Evolutionary conservation across 2,329 filamentous ascomycete genomes (phyloP), one percentile per base, ranked within the genome.

Genomic region (Capronia americana): DNA sequence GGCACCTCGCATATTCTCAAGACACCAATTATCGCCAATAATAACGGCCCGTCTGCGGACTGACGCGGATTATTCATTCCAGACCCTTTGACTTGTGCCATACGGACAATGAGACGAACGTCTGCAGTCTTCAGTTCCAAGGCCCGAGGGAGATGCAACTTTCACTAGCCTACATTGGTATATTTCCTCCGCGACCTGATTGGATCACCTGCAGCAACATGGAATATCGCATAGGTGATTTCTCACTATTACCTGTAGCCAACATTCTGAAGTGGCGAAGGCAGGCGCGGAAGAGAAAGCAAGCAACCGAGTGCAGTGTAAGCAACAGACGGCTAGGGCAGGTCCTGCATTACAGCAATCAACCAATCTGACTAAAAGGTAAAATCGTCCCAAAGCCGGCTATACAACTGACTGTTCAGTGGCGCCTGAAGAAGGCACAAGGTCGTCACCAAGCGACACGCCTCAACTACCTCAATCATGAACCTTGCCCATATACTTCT

Each of bases 401-500:
- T 30, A 32, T 12, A 56, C 10, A 7, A 17, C 7, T 20, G 38
- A 44, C 17, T n/a, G 38, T n/a, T 44, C 6, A 20, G 38, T 44
- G 14, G 14, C 38, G 7, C 38, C 14, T 44, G n/a, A n/a, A n/a
- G n/a, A n/a, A 17, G 17, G 38, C 38, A 3, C 14, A 8, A 12
- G 17, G 38, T n/a, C 5, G 38, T 44, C 38, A 20, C 20, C 17
- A 44, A 12, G 38, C 38, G 14, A n/a, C 38, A 41, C n/a, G 38
- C 6, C 17, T n/a, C 38, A 44, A 6, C 34, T 24, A 4, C 24
- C 56, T 61, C 41, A 66, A 20, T 66, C 59, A 46, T 69, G 61
- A 4, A 23, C 53, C 64, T 64, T 61, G 4, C 66, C 63, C 59
- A 69, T 63, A 59, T 66, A 66, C 65, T 67, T 69, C 20, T 60